Evolutionary conservation across 2,329 filamentous ascomycete species (phyloP).

Genomic region (Paecilomyces sp.): DNA sequence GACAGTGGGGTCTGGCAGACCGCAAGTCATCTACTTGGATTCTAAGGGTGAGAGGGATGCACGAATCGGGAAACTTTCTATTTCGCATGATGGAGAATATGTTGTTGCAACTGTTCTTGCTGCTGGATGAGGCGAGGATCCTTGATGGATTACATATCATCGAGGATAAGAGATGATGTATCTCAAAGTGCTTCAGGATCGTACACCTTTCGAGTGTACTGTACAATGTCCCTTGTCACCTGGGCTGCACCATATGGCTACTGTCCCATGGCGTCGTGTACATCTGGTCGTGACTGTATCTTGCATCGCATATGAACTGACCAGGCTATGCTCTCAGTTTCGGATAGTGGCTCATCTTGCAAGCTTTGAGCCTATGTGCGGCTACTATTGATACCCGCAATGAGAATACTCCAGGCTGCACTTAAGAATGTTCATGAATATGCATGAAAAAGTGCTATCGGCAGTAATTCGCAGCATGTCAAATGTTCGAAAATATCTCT

Average conservation of each 20-base stretch:
- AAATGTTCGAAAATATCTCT: background rate
- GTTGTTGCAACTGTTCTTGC: constrained; percentile 47
- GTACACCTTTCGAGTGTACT: background rate
- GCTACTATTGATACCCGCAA: background rate
- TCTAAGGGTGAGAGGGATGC: constrained; percentile 15
- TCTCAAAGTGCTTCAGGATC: background rate
- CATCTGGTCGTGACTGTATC: background rate
- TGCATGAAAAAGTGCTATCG: background rate
- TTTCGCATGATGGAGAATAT: constrained; percentile 82
- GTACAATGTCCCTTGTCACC: background rate
- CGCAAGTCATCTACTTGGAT: constrained; percentile 31
- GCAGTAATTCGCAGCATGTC: background rate
- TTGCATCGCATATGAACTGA: background rate
- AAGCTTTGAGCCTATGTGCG: background rate
- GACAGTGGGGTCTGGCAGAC: constrained; percentile 14
- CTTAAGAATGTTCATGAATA: background rate
- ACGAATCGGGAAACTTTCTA: constrained; percentile 65
- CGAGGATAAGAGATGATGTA: background rate
- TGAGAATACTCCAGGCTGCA: background rate
- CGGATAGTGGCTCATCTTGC: background rate
- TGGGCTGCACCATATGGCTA: background rate
- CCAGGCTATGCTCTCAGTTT: background rate
- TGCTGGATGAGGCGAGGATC: constrained; percentile 17
- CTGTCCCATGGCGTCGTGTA: background rate
- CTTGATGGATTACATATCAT: background rate